A percentile compares a stretch with the other conserved stretches of the same genome.
Conservation (phyloP, 306 rosid species). For the Acacia acuminata region DNA sequence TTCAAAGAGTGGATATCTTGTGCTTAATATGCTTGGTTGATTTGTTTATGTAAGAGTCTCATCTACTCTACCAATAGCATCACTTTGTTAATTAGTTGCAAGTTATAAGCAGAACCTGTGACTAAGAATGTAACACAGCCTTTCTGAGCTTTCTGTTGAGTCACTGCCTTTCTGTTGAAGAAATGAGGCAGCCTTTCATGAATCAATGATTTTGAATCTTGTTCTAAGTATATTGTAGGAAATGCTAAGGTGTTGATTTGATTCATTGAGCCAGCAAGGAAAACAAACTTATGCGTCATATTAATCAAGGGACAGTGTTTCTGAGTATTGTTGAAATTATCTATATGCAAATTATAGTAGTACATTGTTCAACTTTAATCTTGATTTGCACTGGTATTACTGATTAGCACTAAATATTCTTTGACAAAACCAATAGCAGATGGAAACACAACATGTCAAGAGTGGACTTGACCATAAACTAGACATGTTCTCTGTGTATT, state of each 20-base stretch:
- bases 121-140: too few relatives aligned
- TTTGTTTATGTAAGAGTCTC: too few relatives aligned
- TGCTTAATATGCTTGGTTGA: too few relatives aligned
- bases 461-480: background rate
- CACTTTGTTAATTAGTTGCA: too few relatives aligned
- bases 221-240: background rate
- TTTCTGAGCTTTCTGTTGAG: too few relatives aligned
- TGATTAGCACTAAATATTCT: background rate
- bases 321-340: background rate
- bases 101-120: too few relatives aligned
- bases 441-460: background rate
- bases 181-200: background rate
- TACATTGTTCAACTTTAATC: background rate
- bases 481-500: background rate
- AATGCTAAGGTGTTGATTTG: slow-evolving; percentile 1
- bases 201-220: background rate
- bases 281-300: background rate
- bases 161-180: background rate
- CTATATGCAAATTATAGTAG: background rate
- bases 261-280: slow-evolving; percentile 10
- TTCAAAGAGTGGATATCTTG: too few relatives aligned
- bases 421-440: background rate
- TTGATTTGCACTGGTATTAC: slow-evolving; percentile 16
- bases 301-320: background rate
- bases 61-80: too few relatives aligned